These are phyloP conservation scores for Penicillium goetzii DNA, from an alignment of 495 filamentous ascomycete genomes.

Conservation along the genomic window DNA sequence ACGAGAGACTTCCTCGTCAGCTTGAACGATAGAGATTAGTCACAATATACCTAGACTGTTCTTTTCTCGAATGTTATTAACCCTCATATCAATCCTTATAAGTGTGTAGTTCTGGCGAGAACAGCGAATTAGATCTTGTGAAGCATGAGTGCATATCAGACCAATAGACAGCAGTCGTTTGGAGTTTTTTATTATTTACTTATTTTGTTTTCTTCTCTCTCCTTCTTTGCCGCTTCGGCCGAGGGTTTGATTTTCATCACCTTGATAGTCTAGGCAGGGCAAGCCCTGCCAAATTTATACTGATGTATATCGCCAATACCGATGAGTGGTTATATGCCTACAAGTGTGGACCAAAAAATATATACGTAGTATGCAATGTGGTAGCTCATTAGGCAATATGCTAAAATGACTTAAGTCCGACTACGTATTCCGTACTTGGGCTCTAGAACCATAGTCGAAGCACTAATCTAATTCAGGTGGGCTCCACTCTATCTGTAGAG, in stretches of 20 bases:
- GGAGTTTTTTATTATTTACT: too few relatives aligned
- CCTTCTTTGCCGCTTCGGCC: background rate
- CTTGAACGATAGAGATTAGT: conserved; percentile 49
- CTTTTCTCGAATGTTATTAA: background rate
- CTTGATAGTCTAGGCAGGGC: background rate
- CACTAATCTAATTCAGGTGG: background rate
- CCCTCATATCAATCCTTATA: background rate
- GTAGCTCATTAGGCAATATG: background rate
- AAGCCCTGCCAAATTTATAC: background rate
- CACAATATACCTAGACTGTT: conserved; percentile 22
- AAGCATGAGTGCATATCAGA: too few relatives aligned
- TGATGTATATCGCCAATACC: background rate
- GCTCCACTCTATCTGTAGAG: background rate
- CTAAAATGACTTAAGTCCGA: background rate
- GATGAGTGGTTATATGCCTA: background rate
- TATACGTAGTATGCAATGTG: background rate
- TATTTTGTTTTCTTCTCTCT: too few relatives aligned
- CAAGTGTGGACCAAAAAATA: background rate
- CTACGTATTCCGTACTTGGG: background rate
- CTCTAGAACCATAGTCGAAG: background rate
- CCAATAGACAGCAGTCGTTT: too few relatives aligned
- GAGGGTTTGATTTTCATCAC: background rate
- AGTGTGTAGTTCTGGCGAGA: background rate
- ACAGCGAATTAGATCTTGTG: background rate
- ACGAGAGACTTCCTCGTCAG: conserved; percentile 81